Evolutionary conservation across 225 moss, liverwort and hornwort species (phyloP).

Genomic region (Rhytidiadelphus loreus): DNA sequence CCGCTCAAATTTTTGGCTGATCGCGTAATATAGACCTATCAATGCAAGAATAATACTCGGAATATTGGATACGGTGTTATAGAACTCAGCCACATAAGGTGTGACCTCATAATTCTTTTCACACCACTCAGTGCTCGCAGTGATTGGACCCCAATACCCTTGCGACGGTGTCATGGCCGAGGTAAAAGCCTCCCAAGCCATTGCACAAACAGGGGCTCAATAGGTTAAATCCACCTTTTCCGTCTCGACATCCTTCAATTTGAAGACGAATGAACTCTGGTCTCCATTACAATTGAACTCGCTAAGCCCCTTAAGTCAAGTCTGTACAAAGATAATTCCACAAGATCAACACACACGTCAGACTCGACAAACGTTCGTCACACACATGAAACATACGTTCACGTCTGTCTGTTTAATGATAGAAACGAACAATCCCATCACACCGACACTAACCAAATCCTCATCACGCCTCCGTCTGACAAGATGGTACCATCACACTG

Average conservation of each 20-base stretch:
- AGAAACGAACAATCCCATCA: neutral
- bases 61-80: slow-evolving; percentile 76
- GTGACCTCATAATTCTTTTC: slow-evolving; percentile 77
- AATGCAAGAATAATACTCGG: slow-evolving; percentile 77
- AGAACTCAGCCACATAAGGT: slow-evolving; percentile 83
- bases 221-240: slow-evolving; percentile 1
- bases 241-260: slow-evolving; percentile 4
- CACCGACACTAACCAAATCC: neutral
- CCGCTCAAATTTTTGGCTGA: slow-evolving; percentile 79
- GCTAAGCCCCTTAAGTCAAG: neutral
- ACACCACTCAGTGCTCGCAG: slow-evolving; percentile 92
- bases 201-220: slow-evolving; percentile 1
- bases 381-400: neutral
- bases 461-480: neutral
- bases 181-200: slow-evolving; percentile 20
- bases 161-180: slow-evolving; percentile 4
- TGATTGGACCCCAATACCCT: slow-evolving; percentile 92
- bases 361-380: neutral
- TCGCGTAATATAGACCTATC: slow-evolving; percentile 68
- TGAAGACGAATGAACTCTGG: neutral
- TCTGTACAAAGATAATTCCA: neutral
- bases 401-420: neutral
- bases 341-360: neutral
- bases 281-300: slow-evolving; percentile 5
- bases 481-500: neutral